Conservation (phyloP, 2,329 filamentous ascomycete genomes). For the Juglanconis oblonga region DNA sequence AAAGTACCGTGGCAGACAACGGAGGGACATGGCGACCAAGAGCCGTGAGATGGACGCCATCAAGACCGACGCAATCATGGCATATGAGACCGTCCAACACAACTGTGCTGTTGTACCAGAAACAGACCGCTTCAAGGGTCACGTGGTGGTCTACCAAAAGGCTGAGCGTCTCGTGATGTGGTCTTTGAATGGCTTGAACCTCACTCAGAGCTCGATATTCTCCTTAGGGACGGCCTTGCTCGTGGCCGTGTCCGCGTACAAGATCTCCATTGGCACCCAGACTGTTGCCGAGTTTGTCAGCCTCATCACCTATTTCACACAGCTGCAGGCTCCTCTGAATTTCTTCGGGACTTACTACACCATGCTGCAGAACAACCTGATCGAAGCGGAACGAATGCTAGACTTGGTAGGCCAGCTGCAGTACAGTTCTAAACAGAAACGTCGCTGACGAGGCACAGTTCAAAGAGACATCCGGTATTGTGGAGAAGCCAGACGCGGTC, state of each 20-base stretch:
- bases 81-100: constrained; percentile 59
- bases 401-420: constrained; percentile 27
- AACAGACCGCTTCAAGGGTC: constrained; percentile 53
- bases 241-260: constrained; percentile 60
- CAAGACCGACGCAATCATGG: constrained; percentile 47
- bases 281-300: constrained; percentile 55
- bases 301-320: constrained; percentile 57
- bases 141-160: constrained; percentile 54
- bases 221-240: constrained; percentile 58
- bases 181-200: constrained; percentile 57
- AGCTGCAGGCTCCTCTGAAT: constrained; percentile 58
- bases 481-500: constrained; percentile 38
- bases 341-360: constrained; percentile 54
- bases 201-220: constrained; percentile 62
- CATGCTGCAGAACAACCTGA: constrained; percentile 43
- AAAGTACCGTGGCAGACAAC: constrained; percentile 40
- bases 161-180: constrained; percentile 55
- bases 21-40: constrained; percentile 42
- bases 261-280: constrained; percentile 53
- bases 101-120: constrained; percentile 61
- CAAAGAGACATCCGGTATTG: constrained; percentile 40
- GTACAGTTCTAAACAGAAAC: too few relatives aligned
- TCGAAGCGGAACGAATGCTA: constrained; percentile 44
- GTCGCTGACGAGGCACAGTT: constrained; percentile 24
- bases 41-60: constrained; percentile 47